Base-by-base conservation (phyloP, 495 filamentous ascomycete genomes). In the Hypoxylon lienhwacheense region DNA sequence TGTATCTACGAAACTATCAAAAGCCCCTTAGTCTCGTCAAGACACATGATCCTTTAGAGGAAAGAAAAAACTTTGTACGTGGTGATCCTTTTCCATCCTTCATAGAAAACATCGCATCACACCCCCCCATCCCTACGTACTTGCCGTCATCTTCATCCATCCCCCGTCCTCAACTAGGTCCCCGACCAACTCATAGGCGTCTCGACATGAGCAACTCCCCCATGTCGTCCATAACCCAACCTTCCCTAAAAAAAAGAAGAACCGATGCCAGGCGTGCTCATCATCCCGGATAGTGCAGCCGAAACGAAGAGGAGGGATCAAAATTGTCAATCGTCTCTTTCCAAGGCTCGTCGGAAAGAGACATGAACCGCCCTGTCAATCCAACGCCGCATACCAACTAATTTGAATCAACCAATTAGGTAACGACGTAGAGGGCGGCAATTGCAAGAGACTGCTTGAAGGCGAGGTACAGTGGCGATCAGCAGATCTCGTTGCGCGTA, bases 201-300 rank as follows among this genome's bases (percentile, higher is more conserved):
- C 47, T 51, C 47, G 21, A 12, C 41, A 8, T 43, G 35, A 22
- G 33, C 33, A 32, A 32, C 21, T 39, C 29, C 43, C 14, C 31
- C n/a, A 26, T n/a, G n/a, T 7, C 11, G 20, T 21, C 43, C 8
- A 11, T 45, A 11, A 19, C 32, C 35, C 32, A 46, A 36, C 54
- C 33, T 15, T 26, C 44, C 25, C 32, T 16, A 14, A 12, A n/a
- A 21, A 5, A 21, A 11, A n/a, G 50, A 45, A 52, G 25, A 43
- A 43, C 20, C 29, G 57, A 64, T 61, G 55, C 64, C 61, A 50
- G 45, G 60, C 64, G 40, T 46, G 59, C 59, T 66, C 59, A 56
- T 60, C 63, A 63, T 63, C 47, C 53, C 25, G 43, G 56, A 57
- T 41, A 22, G 34, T 32, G 52, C 47, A 24, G 47, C 36, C 45